A percentile compares a stretch with the other conserved stretches of the same genome.
Conservation (phyloP, 164 flowering plant genomes). For the Berberis vulgaris region DNA sequence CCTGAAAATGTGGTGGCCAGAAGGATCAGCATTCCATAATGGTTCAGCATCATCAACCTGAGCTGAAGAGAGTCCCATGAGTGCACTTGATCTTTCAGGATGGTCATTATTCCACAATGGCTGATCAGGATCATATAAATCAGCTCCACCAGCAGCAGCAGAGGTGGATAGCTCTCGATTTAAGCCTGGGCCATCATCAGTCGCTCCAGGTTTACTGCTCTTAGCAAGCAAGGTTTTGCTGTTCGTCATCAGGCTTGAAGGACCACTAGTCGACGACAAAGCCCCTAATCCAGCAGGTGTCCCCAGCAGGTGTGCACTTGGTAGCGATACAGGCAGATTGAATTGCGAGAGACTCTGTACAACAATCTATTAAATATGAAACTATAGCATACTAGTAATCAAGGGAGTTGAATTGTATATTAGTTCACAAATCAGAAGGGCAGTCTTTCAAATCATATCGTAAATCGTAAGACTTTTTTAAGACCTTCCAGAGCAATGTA, state of each 20-base stretch:
- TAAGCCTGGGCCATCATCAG: slow-evolving; percentile 35
- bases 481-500: too few species aligned
- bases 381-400: background rate
- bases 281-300: slow-evolving; percentile 44
- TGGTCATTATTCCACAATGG: slow-evolving; percentile 70
- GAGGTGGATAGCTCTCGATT: slow-evolving; percentile 29
- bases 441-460: too few species aligned
- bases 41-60: slow-evolving; percentile 39
- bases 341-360: slow-evolving; percentile 93
- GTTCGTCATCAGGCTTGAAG: slow-evolving; percentile 33
- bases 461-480: too few species aligned
- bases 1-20: slow-evolving; percentile 25
- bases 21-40: slow-evolving; percentile 31
- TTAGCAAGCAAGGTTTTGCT: slow-evolving; percentile 33
- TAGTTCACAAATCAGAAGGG: too few species aligned
- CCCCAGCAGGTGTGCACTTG: slow-evolving; percentile 49
- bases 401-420: too few species aligned
- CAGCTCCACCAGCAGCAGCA: slow-evolving; percentile 44
- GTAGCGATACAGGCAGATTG: slow-evolving; percentile 86
- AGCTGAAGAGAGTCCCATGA: slow-evolving; percentile 34
- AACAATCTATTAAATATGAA: slow-evolving; percentile 1
- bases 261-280: slow-evolving; percentile 33
- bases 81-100: slow-evolving; percentile 44
- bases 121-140: slow-evolving; percentile 96
- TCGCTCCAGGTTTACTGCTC: slow-evolving; percentile 34